phyloP scores from a whole-genome alignment of 1,284 basidiomycete species.

The Phaffia rhodozyma region DNA sequence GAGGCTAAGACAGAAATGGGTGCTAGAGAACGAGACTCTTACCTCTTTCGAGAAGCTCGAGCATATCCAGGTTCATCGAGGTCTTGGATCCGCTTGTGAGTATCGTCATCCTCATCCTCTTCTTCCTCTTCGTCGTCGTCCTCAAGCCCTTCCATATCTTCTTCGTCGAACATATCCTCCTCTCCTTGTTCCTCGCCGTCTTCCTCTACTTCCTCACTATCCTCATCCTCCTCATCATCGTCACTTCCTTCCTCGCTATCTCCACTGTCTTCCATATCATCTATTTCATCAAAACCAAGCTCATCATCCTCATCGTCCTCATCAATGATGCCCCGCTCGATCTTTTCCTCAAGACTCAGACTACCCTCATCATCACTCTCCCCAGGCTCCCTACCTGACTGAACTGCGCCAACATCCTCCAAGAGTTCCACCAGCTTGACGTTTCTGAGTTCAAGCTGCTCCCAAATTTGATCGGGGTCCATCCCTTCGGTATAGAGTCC shows the following conservation, averaged over 20 bases:
- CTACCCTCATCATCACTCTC: conserved; percentile 16
- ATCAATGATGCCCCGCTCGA: conserved; percentile 5
- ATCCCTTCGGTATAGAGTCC: conserved; percentile 71
- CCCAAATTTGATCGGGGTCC: conserved; percentile 82
- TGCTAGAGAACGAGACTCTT: background rate
- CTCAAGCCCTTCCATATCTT: conserved; percentile 22
- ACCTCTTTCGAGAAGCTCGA: background rate
- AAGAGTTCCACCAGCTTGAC: conserved; percentile 37
- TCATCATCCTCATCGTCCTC: conserved; percentile 17
- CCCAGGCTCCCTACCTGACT: no score
- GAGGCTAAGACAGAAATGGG: background rate
- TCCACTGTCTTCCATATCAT: conserved; percentile 14
- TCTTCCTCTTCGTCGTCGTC: conserved; percentile 24
- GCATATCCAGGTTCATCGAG: conserved; percentile 11
- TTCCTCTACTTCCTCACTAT: conserved; percentile 14
- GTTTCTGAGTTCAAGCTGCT: conserved; percentile 69
- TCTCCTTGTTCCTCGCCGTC: conserved; percentile 25
- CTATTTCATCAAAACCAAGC: conserved; percentile 1
- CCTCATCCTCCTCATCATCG: conserved; percentile 16
- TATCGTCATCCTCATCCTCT: conserved; percentile 23
- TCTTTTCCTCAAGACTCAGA: conserved; percentile 14
- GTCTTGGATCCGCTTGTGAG: conserved; percentile 8
- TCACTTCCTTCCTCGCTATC: conserved; percentile 20
- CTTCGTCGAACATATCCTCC: conserved; percentile 27
- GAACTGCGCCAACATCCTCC: conserved; percentile 26